A percentile compares a stretch with the other conserved stretches of the same genome.
These are phyloP conservation scores for Tagetes patula DNA, from an alignment of 129 eudicot species.

Conservation along the genomic window DNA sequence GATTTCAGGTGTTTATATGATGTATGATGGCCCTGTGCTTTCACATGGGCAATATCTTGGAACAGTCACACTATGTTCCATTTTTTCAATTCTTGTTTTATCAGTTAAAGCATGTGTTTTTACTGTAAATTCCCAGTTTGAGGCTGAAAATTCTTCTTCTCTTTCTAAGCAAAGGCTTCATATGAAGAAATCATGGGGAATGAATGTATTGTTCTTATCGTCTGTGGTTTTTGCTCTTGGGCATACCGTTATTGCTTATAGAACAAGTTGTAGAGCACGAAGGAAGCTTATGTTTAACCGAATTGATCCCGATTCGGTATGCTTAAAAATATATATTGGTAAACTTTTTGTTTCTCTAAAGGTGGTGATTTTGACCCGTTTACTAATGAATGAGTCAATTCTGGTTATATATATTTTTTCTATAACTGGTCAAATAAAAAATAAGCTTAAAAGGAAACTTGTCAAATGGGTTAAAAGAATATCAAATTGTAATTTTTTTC, in stretches of 20 bases:
- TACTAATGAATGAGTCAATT: slow-evolving; percentile 18
- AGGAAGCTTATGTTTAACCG: slow-evolving; percentile 86
- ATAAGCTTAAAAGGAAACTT: too few relatives aligned
- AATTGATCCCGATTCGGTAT: slow-evolving; percentile 79
- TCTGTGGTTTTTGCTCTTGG: slow-evolving; percentile 97
- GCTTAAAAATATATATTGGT: too few relatives aligned
- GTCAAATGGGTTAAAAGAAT: too few relatives aligned
- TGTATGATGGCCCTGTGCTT: slow-evolving; percentile 50
- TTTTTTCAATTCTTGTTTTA: slow-evolving; percentile 63
- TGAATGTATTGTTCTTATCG: slow-evolving; percentile 86
- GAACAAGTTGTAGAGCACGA: slow-evolving; percentile 89
- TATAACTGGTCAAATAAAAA: too few relatives aligned
- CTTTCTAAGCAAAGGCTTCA: slow-evolving; percentile 64
- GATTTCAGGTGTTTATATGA: too few relatives aligned
- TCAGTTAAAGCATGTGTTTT: slow-evolving; percentile 87
- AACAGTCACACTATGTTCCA: slow-evolving; percentile 72
- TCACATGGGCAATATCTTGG: slow-evolving; percentile 75
- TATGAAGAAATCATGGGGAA: slow-evolving; percentile 96
- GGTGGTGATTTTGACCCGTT: slow-evolving; percentile 29
- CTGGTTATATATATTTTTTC: too few relatives aligned
- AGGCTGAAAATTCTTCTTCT: slow-evolving; percentile 80
- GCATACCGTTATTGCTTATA: slow-evolving; percentile 85
- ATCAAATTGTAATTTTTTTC: too few relatives aligned
- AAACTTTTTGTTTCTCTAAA: too few relatives aligned
- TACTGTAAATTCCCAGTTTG: slow-evolving; percentile 73